These are phyloP conservation scores for Metschnikowia amazonensis DNA, from an alignment of 805 yeast species.

Conservation along the genomic window DNA sequence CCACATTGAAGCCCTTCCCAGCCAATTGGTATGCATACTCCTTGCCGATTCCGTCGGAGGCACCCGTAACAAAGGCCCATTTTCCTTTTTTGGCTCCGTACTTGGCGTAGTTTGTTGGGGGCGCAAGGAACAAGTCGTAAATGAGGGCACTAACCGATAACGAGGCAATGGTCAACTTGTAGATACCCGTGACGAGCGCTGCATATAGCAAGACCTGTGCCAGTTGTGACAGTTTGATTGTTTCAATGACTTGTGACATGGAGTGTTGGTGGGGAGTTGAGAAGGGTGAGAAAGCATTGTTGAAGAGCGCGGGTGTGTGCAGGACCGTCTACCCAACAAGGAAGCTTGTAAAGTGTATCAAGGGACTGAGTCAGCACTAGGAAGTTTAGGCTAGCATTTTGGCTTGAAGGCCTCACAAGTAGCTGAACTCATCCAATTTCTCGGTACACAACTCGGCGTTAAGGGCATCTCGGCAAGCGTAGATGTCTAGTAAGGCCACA, in stretches of 20 bases:
- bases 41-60: slow-evolving; percentile 96
- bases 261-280: background rate
- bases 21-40: slow-evolving; percentile 89
- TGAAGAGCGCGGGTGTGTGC: background rate
- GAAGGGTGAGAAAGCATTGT: background rate
- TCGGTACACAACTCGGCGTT: slow-evolving; percentile 41
- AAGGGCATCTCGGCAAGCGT: slow-evolving; percentile 30
- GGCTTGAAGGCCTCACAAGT: slow-evolving; percentile 20
- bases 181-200: slow-evolving; percentile 58
- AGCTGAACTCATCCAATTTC: slow-evolving; percentile 48
- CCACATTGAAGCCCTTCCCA: slow-evolving; percentile 72
- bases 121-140: slow-evolving; percentile 61
- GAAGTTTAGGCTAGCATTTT: too few relatives aligned
- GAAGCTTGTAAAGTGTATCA: too few relatives aligned
- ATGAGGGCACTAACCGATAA: slow-evolving; percentile 52
- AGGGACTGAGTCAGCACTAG: too few relatives aligned
- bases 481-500: slow-evolving; percentile 16
- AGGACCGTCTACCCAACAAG: background rate
- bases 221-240: slow-evolving; percentile 14
- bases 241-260: slow-evolving; percentile 4
- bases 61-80: slow-evolving; percentile 97
- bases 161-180: slow-evolving; percentile 49
- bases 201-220: slow-evolving; percentile 17
- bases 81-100: slow-evolving; percentile 72
- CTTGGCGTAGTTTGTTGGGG: slow-evolving; percentile 53